phyloP scores from a whole-genome alignment of 2,329 filamentous ascomycete genomes.

The Cadophora sp. region DNA sequence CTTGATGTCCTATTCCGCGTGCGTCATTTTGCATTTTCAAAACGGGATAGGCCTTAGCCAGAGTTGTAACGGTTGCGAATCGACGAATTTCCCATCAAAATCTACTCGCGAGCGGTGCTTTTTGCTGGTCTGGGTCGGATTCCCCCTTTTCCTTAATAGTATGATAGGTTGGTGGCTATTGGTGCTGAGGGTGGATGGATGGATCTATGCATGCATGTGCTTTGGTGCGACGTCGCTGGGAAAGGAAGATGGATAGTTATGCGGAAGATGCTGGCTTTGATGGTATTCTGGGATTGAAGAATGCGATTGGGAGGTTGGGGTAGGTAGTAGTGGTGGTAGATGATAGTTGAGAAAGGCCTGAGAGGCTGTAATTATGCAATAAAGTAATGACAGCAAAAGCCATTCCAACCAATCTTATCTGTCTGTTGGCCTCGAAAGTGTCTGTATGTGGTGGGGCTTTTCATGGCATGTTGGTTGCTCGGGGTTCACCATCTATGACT shows the following conservation, averaged over 20 bases:
- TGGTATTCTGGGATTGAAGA: conserved; percentile 7
- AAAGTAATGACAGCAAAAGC: conserved; percentile 14
- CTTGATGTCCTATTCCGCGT: conserved; percentile 25
- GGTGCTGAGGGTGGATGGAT: conserved; percentile 4
- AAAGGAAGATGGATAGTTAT: conserved; percentile 10
- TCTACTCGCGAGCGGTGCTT: conserved; percentile 15
- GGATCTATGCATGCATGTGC: conserved; percentile 19
- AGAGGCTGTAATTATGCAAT: conserved; percentile 16
- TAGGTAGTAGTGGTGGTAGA: conserved; percentile 9
- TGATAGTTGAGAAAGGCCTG: background rate
- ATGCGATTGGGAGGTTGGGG: background rate
- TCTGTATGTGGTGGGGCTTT: too few relatives aligned
- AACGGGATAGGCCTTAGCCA: conserved; percentile 23
- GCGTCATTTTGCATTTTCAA: conserved; percentile 33
- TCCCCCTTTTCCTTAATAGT: conserved; percentile 19
- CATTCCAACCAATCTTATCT: background rate
- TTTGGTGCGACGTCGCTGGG: conserved; percentile 10
- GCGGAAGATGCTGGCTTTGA: background rate
- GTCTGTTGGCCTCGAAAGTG: background rate
- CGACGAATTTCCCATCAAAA: conserved; percentile 22
- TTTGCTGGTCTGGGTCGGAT: conserved; percentile 6
- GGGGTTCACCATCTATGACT: too few relatives aligned
- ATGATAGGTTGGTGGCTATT: conserved; percentile 18
- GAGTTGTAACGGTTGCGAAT: conserved; percentile 21
- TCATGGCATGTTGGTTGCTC: too few relatives aligned